Percentiles rank a stretch among this genome's conserved stretches.
Conservation (phyloP, 176 grass and related monocot species). For the Hordeum marinum region DNA sequence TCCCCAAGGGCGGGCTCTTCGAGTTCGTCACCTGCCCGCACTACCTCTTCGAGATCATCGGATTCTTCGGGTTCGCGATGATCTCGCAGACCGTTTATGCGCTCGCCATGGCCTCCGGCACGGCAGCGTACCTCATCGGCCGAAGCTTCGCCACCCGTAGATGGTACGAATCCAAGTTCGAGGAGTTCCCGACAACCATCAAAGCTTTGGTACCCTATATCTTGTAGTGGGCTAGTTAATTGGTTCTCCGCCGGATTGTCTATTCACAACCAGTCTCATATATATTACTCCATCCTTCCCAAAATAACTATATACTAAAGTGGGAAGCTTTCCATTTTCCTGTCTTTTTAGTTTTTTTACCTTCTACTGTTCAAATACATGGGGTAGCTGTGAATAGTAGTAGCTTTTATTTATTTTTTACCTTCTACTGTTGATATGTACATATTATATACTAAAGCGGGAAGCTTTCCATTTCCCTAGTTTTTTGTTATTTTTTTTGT, state of each 20-base stretch:
- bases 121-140: slow-evolving; percentile 52
- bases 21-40: slow-evolving; percentile 52
- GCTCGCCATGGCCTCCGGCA: slow-evolving; percentile 40
- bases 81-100: slow-evolving; percentile 61
- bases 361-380: no score
- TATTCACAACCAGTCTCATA: not conserved
- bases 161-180: slow-evolving; percentile 74
- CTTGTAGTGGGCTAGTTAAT: slow-evolving; percentile 19
- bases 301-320: no score
- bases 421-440: no score
- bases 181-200: slow-evolving; percentile 39
- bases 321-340: no score
- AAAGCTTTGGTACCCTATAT: slow-evolving; percentile 71
- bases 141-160: slow-evolving; percentile 66
- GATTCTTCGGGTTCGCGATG: slow-evolving; percentile 54
- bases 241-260: not conserved
- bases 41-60: slow-evolving; percentile 82
- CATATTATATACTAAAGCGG: no score
- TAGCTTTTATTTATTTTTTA: no score
- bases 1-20: no score
- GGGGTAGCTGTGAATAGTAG: no score
- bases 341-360: no score
- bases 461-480: no score
- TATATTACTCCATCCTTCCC: no score
- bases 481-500: no score